Evolutionary conservation across 768 basidiomycete genomes (phyloP), one percentile per base, ranked within the genome.

Genomic region (Cystoderma amianthinum): DNA sequence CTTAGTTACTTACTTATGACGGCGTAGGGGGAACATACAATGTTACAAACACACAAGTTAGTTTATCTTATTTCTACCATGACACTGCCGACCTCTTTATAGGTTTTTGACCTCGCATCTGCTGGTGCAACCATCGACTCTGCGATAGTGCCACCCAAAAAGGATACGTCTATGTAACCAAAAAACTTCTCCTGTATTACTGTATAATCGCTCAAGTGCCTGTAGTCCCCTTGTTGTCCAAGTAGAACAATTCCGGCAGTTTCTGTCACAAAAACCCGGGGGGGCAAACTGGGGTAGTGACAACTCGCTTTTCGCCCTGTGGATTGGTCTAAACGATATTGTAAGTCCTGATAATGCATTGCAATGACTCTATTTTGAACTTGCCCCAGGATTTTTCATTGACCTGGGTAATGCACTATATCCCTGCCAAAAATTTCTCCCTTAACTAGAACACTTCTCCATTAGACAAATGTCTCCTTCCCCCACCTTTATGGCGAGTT

Each of bases 261-360:
- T 67, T 32, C 57, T 69, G 0, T 67, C 68, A 2, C 49, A 60
- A 2, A 72, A 69, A 46, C 74, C 76, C 0, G 44, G 49, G 5
- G 65, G 55, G 5, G 71, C 74, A 1, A 52, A 62, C 6, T 82
- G 79, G 80, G 53, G 64, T 23, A 67, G 71, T 49, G 57, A 60
- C 2, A 72, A 81, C 47, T 61, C 72, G 23, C 57, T 82, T 4
- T 82, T 82, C 54, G 70, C 72, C 2, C 46, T 80, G 32, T 82
- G 79, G 78, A 78, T 82, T 39, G 80, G 80, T 2, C 80, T 82
- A 42, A 82, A 82, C 45, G 80, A 80, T 40, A 64, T 78, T 32
- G 74, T 74, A 40, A 57, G 70, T 48, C 39, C 10, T 38, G 22
- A 56, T 59, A 23, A 13, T 10, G 10, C 11, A 19, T 2, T 38